These are phyloP conservation scores for Aphanomyces euteiches DNA, from an alignment of 352 stramenopile genomes.

Conservation along the genomic window DNA sequence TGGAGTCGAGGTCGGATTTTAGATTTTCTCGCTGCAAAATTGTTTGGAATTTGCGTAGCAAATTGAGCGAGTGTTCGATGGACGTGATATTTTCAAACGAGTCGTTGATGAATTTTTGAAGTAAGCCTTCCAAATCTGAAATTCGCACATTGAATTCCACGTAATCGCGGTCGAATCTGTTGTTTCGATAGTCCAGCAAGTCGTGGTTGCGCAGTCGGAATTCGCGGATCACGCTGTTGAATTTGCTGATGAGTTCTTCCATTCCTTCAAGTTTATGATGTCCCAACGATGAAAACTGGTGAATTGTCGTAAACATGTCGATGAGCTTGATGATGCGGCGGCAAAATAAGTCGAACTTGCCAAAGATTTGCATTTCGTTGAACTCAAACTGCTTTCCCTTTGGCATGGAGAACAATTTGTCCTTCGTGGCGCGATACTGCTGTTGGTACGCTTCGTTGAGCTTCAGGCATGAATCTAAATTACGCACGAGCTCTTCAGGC, in stretches of 20 bases:
- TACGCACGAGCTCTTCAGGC: slow-evolving; percentile 90
- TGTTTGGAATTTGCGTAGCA: slow-evolving; percentile 97
- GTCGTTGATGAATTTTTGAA: slow-evolving; percentile 99
- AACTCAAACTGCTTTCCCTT: slow-evolving; percentile 99
- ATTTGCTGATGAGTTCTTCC: slow-evolving; percentile 90
- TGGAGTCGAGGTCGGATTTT: slow-evolving; percentile 97
- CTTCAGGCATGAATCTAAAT: slow-evolving; percentile 95
- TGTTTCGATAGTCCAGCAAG: slow-evolving; percentile 98
- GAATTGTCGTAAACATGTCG: slow-evolving; percentile 98
- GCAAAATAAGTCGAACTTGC: slow-evolving; percentile 98
- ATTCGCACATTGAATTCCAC: slow-evolving; percentile 96
- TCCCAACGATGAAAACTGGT: slow-evolving; percentile 91
- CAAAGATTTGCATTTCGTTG: slow-evolving; percentile 98
- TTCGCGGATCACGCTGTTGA: slow-evolving; percentile 95
- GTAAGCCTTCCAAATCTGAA: slow-evolving; percentile 92
- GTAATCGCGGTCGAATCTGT: slow-evolving; percentile 96
- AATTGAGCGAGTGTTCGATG: slow-evolving; percentile 95
- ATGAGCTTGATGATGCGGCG: slow-evolving; percentile 97
- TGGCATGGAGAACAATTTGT: slow-evolving; percentile 92
- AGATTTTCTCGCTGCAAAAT: slow-evolving; percentile 97
- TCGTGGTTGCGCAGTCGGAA: slow-evolving; percentile 97
- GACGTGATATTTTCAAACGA: slow-evolving; percentile 98
- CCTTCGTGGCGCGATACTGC: slow-evolving; percentile 96
- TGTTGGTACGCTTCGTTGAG: slow-evolving; percentile 98
- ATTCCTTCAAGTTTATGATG: slow-evolving; percentile 92